Base-by-base conservation (phyloP, 352 stramenopile genomes). In the Pythium aphanidermatum region DNA sequence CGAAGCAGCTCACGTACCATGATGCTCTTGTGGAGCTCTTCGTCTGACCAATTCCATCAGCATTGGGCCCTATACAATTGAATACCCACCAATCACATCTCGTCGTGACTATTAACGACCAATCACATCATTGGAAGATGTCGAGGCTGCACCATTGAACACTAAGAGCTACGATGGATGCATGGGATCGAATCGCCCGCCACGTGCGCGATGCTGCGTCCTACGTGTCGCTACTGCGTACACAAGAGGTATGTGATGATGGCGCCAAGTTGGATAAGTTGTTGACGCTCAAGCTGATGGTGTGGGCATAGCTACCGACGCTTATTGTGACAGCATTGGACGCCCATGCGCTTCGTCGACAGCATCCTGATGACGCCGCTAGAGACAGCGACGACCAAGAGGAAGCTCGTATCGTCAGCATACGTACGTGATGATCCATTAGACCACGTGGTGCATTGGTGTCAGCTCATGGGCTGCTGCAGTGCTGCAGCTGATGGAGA, bases 401-500 rank as follows among this genome's bases (percentile, higher is more conserved):
- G n/a, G n/a, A 30, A 10, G 19, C 21, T 31, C 23, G 25, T 23
- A 51, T 60, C 45, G 33, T 55, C 25, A 24, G 16, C n/a, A 23
- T 55, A 8, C 27, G 51, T 60, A 46, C 30, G 43, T 43, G 5
- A 17, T 33, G 13, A 5, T 35, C 7, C 26, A 21, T 11, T n/a
- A n/a, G 21, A 17, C 7, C n/a, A n/a, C n/a, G n/a, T n/a, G n/a
- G n/a, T 24, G 5, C 16, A 43, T 20, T 17, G 14, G 10, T 6
- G 7, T 28, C 24, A 35, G 11, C 16, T 42, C 2, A n/a, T n/a
- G n/a, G n/a, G n/a, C n/a, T n/a, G 14, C 13, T 24, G 23, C 21
- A 60, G 51, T 60, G 23, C 13, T 40, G n/a, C 43, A 48, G 17
- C 53, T 60, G 43, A 27, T 60, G 24, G 37, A 29, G 21, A 60